These are phyloP conservation scores for Penicillium sp. DNA, from an alignment of 2,329 filamentous ascomycete species.

Conservation along the genomic window DNA sequence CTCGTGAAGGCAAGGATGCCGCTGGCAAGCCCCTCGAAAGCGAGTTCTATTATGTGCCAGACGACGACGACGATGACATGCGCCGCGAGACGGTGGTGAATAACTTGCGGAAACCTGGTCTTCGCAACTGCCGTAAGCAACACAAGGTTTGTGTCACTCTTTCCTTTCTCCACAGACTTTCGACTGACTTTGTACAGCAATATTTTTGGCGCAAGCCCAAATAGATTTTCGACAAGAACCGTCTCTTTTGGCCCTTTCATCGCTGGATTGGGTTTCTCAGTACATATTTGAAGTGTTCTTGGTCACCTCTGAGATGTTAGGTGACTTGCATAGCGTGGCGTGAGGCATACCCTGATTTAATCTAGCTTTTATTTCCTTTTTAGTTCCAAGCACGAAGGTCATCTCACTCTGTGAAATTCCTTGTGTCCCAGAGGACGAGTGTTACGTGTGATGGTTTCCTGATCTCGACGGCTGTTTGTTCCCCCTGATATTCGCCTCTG, in stretches of 20 bases:
- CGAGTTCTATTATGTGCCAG: slow-evolving; percentile 95
- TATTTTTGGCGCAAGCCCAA: slow-evolving; percentile 69
- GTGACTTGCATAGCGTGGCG: slow-evolving; percentile 45
- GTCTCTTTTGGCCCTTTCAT: slow-evolving; percentile 4
- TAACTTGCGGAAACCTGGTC: slow-evolving; percentile 80
- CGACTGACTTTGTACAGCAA: slow-evolving; percentile 53
- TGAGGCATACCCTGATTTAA: slow-evolving; percentile 39
- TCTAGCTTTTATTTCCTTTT: slow-evolving; percentile 25
- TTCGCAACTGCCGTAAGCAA: slow-evolving; percentile 87
- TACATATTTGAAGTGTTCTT: slow-evolving; percentile 37
- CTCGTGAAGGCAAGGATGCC: slow-evolving; percentile 89
- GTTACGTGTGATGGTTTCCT: slow-evolving; percentile 14
- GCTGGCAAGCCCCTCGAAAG: slow-evolving; percentile 90
- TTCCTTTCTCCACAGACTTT: neutral
- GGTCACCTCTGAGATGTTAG: slow-evolving; percentile 23
- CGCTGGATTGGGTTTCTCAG: slow-evolving; percentile 25
- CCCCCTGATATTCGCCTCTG: neutral
- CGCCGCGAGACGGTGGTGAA: slow-evolving; percentile 80
- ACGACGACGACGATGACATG: slow-evolving; percentile 76
- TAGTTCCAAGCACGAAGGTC: slow-evolving; percentile 9
- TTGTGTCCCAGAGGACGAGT: neutral
- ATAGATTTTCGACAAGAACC: slow-evolving; percentile 27
- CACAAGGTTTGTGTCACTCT: slow-evolving; percentile 73
- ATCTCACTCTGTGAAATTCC: slow-evolving; percentile 1
- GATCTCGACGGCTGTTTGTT: slow-evolving; percentile 10